phyloP scores from a whole-genome alignment of 1,139 yeast species.

The Yamadazyma diospyri region DNA sequence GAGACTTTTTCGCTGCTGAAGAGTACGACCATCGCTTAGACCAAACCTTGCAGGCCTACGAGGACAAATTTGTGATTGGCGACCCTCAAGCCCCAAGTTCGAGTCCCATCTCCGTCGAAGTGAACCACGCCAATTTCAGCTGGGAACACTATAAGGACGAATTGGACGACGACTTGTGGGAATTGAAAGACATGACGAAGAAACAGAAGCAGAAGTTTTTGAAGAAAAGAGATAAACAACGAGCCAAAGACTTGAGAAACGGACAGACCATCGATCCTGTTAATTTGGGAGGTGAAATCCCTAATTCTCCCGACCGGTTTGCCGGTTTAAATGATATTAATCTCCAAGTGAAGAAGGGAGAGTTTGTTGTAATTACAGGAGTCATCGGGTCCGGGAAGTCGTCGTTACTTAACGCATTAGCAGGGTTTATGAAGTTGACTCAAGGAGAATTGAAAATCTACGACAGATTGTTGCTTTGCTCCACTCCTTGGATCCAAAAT shows the following conservation, averaged over 20 bases:
- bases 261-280: background rate
- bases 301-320: conserved; percentile 14
- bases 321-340: conserved; percentile 31
- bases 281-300: conserved; percentile 1
- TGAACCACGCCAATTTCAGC: conserved; percentile 28
- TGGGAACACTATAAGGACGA: conserved; percentile 37
- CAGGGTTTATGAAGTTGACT: conserved; percentile 34
- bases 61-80: conserved; percentile 19
- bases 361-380: conserved; percentile 39
- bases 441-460: conserved; percentile 25
- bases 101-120: conserved; percentile 17
- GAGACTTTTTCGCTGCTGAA: conserved; percentile 37
- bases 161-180: conserved; percentile 26
- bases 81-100: conserved; percentile 10
- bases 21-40: conserved; percentile 30
- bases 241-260: conserved; percentile 4
- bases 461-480: conserved; percentile 30
- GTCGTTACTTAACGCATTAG: conserved; percentile 32
- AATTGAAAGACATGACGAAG: conserved; percentile 15
- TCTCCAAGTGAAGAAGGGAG: conserved; percentile 24
- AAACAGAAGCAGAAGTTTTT: conserved; percentile 16
- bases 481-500: conserved; percentile 45
- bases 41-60: conserved; percentile 15
- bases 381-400: conserved; percentile 41
- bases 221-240: conserved; percentile 17